Evolutionary conservation across 768 basidiomycete species (phyloP).

Genomic region (Tricholoma hemisulphureum): DNA sequence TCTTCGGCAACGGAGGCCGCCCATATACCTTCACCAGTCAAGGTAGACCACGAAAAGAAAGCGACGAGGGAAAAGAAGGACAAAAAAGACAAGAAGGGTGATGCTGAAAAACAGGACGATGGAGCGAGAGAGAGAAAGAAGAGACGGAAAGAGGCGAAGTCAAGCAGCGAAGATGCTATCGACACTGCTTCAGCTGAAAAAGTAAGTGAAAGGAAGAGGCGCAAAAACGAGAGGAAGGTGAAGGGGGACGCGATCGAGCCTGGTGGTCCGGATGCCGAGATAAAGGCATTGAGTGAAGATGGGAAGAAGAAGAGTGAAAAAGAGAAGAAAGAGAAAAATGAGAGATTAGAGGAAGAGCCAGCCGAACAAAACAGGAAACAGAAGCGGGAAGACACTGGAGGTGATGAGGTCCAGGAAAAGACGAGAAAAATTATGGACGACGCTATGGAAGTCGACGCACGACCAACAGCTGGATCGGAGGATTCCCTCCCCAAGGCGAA

Average conservation of each 20-base stretch:
- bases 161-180: neutral
- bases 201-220: conserved; percentile 7
- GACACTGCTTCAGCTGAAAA: conserved; percentile 1
- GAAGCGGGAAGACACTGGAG: conserved; percentile 16
- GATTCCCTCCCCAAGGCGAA: conserved; percentile 28
- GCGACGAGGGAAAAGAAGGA: conserved; percentile 18
- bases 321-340: conserved; percentile 18
- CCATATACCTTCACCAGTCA: conserved; percentile 9
- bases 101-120: conserved; percentile 19
- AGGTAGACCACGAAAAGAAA: conserved; percentile 21
- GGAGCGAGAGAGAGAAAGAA: conserved; percentile 24
- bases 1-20: conserved; percentile 8
- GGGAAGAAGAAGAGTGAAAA: conserved; percentile 25
- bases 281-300: conserved; percentile 6
- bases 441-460: conserved; percentile 15
- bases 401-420: conserved; percentile 8
- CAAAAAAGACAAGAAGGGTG: conserved; percentile 16
- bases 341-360: conserved; percentile 8
- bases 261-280: conserved; percentile 10
- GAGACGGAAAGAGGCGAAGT: conserved; percentile 14
- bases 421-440: conserved; percentile 10
- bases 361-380: conserved; percentile 15
- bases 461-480: conserved; percentile 14
- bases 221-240: conserved; percentile 30
- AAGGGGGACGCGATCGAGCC: conserved; percentile 21